Conservation (phyloP, 2,329 filamentous ascomycete genomes). For the Camillea tinctor region DNA sequence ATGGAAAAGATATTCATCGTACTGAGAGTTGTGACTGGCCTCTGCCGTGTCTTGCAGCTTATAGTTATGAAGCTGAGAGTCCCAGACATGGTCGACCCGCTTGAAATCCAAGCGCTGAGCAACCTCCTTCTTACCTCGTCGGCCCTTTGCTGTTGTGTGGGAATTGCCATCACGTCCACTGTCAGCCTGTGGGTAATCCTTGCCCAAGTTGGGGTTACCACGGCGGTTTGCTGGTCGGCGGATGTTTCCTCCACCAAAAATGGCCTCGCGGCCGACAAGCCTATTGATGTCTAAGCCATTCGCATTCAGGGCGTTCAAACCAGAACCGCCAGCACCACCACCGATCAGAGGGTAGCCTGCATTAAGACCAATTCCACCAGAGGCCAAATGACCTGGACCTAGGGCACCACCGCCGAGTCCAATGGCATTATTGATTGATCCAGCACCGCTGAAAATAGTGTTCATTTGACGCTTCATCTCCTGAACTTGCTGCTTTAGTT, state of each 20-base stretch:
- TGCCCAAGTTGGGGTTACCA: not conserved
- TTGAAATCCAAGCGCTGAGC: slow-evolving; percentile 41
- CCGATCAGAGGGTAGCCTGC: not conserved
- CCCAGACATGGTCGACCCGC: slow-evolving; percentile 56
- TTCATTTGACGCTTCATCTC: slow-evolving; percentile 17
- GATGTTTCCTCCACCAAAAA: not conserved
- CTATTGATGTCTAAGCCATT: not conserved
- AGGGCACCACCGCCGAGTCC: not conserved
- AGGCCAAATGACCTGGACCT: not conserved
- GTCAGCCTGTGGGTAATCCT: not conserved
- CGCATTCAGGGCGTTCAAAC: not conserved
- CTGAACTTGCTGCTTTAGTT: slow-evolving; percentile 29
- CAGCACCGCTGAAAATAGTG: not conserved
- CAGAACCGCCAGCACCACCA: not conserved
- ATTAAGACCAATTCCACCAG: not conserved
- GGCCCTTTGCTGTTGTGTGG: not conserved
- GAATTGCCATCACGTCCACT: not conserved
- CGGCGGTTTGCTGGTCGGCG: no score
- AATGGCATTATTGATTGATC: not conserved
- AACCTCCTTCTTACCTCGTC: slow-evolving; percentile 24
- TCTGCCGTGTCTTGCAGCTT: slow-evolving; percentile 56
- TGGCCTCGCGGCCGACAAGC: not conserved
- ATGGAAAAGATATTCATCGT: slow-evolving; percentile 79
- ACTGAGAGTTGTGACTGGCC: slow-evolving; percentile 49
- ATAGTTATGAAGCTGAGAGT: slow-evolving; percentile 48